Percentiles rank a stretch among this genome's conserved stretches.
Conservation (phyloP, 768 basidiomycete species). For the Mycena chlorophos region DNA sequence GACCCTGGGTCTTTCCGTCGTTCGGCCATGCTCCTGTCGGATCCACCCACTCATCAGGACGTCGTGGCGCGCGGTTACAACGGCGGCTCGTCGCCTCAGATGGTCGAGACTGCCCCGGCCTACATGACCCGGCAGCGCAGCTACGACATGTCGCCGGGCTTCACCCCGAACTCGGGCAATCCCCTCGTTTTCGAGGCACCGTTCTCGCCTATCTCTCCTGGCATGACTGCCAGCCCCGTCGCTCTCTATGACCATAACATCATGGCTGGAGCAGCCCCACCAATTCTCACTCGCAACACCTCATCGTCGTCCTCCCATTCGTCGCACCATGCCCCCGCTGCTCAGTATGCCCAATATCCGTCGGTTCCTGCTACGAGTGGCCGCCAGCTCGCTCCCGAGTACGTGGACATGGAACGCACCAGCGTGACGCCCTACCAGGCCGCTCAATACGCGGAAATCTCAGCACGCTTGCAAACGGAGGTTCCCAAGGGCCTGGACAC, state of each 20-base stretch:
- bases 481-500: constrained; percentile 37
- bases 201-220: constrained; percentile 33
- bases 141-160: constrained; percentile 23
- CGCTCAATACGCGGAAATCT: constrained; percentile 71
- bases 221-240: constrained; percentile 21
- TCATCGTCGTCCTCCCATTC: constrained; percentile 12
- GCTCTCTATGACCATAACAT: constrained; percentile 2
- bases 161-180: constrained; percentile 33
- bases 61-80: constrained; percentile 44
- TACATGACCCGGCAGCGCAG: constrained; percentile 39
- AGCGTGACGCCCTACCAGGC: constrained; percentile 78
- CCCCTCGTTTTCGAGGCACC: constrained; percentile 41
- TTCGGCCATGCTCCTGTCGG: constrained; percentile 60
- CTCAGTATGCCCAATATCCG: constrained; percentile 14
- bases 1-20: constrained; percentile 60
- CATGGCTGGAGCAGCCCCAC: not conserved
- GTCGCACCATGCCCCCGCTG: not conserved
- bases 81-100: constrained; percentile 57
- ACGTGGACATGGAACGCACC: constrained; percentile 64
- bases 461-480: constrained; percentile 50
- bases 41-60: constrained; percentile 47
- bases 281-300: constrained; percentile 10
- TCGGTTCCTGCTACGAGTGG: constrained; percentile 27
- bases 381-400: constrained; percentile 36
- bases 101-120: constrained; percentile 54